phyloP scores from a whole-genome alignment of 441 rosid species.

The Gossypium davidsonii region DNA sequence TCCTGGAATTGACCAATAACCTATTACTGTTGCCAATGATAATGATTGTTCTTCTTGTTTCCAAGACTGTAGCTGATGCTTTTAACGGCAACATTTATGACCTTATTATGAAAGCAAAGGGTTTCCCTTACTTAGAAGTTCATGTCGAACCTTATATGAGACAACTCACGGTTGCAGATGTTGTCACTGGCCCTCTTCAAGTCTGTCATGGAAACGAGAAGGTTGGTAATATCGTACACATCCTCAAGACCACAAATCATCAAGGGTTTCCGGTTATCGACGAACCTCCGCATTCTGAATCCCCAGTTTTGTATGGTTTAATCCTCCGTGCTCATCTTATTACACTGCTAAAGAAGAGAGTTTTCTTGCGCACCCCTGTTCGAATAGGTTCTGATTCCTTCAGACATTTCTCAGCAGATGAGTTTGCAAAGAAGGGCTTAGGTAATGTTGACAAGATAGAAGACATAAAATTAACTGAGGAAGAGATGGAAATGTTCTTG shows the following conservation, averaged over 20 bases:
- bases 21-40: conserved; percentile 68
- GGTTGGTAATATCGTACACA: conserved; percentile 55
- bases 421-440: conserved; percentile 76
- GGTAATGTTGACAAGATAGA: conserved; percentile 48
- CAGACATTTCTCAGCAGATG: conserved; percentile 40
- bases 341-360: conserved; percentile 58
- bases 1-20: conserved; percentile 75
- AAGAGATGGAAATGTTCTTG: conserved; percentile 74
- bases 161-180: conserved; percentile 67
- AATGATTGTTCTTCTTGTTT: conserved; percentile 79
- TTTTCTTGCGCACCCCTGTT: conserved; percentile 41
- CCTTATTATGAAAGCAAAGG: conserved; percentile 77
- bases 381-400: conserved; percentile 28
- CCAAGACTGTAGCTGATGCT: conserved; percentile 82
- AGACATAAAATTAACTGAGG: conserved; percentile 56
- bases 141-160: conserved; percentile 86
- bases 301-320: conserved; percentile 53
- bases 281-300: conserved; percentile 37
- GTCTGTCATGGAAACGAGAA: conserved; percentile 62
- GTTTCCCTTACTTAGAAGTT: conserved; percentile 65
- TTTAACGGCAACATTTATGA: conserved; percentile 67
- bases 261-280: conserved; percentile 80
- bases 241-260: conserved; percentile 60
- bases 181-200: conserved; percentile 73
- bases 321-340: conserved; percentile 74